Percentiles rank a stretch among this genome's conserved stretches.
Conservation (phyloP, 768 basidiomycete species). For the Collybia sordida region DNA sequence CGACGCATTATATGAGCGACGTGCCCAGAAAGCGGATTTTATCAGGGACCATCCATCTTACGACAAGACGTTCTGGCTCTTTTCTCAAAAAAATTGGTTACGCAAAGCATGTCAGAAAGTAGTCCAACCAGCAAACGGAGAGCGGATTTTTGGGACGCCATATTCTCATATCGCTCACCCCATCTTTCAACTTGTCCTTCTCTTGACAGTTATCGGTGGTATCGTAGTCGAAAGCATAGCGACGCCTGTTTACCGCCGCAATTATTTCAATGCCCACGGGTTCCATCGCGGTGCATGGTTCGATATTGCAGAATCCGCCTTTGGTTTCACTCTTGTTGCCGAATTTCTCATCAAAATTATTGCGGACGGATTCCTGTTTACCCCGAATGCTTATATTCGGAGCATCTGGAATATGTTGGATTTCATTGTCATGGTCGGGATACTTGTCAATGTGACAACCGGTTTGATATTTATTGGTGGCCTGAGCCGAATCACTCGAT, state of each 20-base stretch:
- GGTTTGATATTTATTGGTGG: conserved; percentile 76
- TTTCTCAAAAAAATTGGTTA: conserved; percentile 74
- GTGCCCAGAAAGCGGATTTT: conserved; percentile 81
- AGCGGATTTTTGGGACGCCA: conserved; percentile 82
- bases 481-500: conserved; percentile 77
- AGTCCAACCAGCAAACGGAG: conserved; percentile 80
- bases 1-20: conserved; percentile 67
- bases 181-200: conserved; percentile 72
- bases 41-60: conserved; percentile 87
- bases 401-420: conserved; percentile 94
- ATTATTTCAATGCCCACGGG: conserved; percentile 64
- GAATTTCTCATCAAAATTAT: conserved; percentile 90
- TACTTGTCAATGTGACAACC: conserved; percentile 73
- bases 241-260: conserved; percentile 78
- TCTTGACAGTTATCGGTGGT: conserved; percentile 76
- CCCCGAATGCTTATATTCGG: conserved; percentile 88
- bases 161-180: conserved; percentile 65
- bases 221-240: conserved; percentile 83
- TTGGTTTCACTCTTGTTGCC: conserved; percentile 68
- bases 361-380: conserved; percentile 90
- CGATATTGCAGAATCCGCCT: conserved; percentile 72
- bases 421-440: conserved; percentile 76
- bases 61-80: conserved; percentile 88
- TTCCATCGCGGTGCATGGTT: conserved; percentile 79
- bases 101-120: conserved; percentile 80